A percentile compares a stretch with the other conserved stretches of the same genome.
phyloP scores from a whole-genome alignment of 2,329 filamentous ascomycete genomes.

The Fusarium anthophilum region DNA sequence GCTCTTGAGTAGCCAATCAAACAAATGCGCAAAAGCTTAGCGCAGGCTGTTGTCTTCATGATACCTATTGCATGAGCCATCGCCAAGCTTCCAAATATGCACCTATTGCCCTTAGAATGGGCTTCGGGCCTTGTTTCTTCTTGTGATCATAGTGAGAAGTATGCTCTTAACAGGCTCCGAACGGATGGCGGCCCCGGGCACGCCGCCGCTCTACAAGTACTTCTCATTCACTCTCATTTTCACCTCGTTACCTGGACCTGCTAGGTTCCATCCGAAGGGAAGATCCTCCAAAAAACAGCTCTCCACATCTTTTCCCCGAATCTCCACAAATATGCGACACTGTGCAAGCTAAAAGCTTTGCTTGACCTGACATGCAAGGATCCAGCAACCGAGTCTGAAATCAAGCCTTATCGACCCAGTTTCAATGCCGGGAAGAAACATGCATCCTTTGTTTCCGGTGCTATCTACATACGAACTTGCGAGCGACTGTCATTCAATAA shows the following conservation, averaged over 20 bases:
- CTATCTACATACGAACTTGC: background rate
- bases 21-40: constrained; percentile 11
- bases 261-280: constrained; percentile 25
- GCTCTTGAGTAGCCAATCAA: constrained; percentile 12
- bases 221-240: background rate
- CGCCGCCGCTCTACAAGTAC: background rate
- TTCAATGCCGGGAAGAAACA: constrained; percentile 38
- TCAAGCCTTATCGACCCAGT: constrained; percentile 35
- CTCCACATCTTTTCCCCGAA: constrained; percentile 27
- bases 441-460: constrained; percentile 36
- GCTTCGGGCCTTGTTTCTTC: background rate
- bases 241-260: background rate
- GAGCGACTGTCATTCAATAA: background rate
- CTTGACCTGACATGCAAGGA: constrained; percentile 24
- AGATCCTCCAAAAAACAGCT: constrained; percentile 4
- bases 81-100: background rate
- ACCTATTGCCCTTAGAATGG: background rate
- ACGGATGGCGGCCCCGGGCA: background rate
- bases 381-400: constrained; percentile 6
- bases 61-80: background rate
- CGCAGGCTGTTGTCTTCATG: background rate
- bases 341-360: constrained; percentile 20
- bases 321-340: constrained; percentile 16
- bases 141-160: background rate
- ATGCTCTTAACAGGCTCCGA: background rate